Evolutionary conservation across 805 yeast genomes (phyloP).

Genomic region (Ogataea parapolymorpha): DNA sequence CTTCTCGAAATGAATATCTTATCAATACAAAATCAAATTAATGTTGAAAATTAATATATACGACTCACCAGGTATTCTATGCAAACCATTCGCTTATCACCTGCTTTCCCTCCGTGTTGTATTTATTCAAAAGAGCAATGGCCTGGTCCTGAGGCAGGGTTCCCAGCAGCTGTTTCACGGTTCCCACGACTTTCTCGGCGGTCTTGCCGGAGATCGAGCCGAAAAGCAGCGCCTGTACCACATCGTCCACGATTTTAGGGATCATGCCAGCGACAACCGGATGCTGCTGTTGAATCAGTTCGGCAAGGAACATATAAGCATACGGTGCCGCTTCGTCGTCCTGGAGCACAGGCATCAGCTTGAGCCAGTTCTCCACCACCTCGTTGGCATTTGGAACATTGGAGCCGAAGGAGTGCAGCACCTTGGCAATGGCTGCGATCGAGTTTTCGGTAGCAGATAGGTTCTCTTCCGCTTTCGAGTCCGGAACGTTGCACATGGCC

Average conservation of each 20-base stretch:
- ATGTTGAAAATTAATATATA: constrained; percentile 1
- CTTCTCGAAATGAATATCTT: not conserved
- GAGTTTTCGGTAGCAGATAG: constrained; percentile 85
- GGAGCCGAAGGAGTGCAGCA: constrained; percentile 62
- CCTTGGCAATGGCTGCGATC: constrained; percentile 77
- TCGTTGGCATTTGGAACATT: constrained; percentile 58
- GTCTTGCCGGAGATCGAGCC: constrained; percentile 65
- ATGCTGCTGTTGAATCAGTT: constrained; percentile 66
- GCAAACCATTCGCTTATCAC: constrained; percentile 40
- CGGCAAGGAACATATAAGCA: constrained; percentile 71
- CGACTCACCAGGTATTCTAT: constrained; percentile 8
- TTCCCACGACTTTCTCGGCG: constrained; percentile 60
- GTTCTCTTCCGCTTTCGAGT: constrained; percentile 82
- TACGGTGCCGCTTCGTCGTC: constrained; percentile 89
- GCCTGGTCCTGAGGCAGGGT: constrained; percentile 69
- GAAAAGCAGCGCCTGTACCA: constrained; percentile 71
- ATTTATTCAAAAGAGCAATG: constrained; percentile 55
- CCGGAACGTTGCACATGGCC: constrained; percentile 70
- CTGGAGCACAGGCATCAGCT: constrained; percentile 72
- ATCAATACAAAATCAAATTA: constrained; percentile 5
- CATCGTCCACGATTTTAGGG: constrained; percentile 61
- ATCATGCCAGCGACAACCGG: constrained; percentile 50
- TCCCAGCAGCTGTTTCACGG: constrained; percentile 62
- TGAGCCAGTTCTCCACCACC: constrained; percentile 73
- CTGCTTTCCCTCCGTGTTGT: constrained; percentile 58